phyloP scores from a whole-genome alignment of 495 filamentous ascomycete species.

The Platismatia glauca region DNA sequence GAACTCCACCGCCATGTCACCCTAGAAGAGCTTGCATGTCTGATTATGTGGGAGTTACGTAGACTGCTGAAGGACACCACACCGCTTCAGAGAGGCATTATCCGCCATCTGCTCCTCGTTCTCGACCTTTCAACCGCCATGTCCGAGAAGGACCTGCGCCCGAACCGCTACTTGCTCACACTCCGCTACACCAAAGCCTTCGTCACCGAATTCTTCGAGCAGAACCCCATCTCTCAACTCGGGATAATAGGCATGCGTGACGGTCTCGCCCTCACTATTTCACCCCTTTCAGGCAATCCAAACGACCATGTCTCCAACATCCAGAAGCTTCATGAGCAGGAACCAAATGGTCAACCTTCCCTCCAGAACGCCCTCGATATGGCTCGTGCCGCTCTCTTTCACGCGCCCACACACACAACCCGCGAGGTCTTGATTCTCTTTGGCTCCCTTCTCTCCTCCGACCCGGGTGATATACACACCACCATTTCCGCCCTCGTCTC shows the following conservation, averaged over 20 bases:
- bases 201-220: conserved; percentile 91
- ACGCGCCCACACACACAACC: conserved; percentile 88
- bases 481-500: conserved; percentile 67
- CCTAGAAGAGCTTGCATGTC: neutral
- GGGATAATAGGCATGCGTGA: conserved; percentile 86
- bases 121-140: conserved; percentile 92
- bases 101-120: conserved; percentile 83
- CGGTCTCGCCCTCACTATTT: conserved; percentile 75
- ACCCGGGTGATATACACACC: conserved; percentile 90
- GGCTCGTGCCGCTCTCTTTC: conserved; percentile 78
- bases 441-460: conserved; percentile 78
- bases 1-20: neutral
- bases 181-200: conserved; percentile 81
- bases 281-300: conserved; percentile 85
- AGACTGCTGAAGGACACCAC: conserved; percentile 86
- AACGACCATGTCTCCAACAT: conserved; percentile 76
- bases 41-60: conserved; percentile 7
- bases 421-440: conserved; percentile 86
- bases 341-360: conserved; percentile 81
- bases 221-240: conserved; percentile 97
- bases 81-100: conserved; percentile 90
- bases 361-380: conserved; percentile 94
- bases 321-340: conserved; percentile 57
- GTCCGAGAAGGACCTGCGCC: conserved; percentile 87
- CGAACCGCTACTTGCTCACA: conserved; percentile 72